These are phyloP conservation scores for Penicillium sp. DNA, from an alignment of 2,329 filamentous ascomycete genomes.

Conservation along the genomic window DNA sequence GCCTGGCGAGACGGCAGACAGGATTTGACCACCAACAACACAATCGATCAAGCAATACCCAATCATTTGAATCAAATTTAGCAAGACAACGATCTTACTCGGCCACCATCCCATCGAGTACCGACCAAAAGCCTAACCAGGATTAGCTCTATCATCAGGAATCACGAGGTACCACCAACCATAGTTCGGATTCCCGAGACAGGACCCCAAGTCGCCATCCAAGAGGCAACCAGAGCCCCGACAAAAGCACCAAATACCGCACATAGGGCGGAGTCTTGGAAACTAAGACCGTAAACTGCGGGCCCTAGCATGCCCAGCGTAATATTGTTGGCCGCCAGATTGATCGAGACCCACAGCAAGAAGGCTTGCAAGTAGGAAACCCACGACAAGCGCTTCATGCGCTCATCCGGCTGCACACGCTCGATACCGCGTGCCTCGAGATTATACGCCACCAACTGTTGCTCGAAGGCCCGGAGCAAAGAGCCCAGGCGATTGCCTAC, in stretches of 20 bases:
- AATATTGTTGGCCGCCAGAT: slow-evolving; percentile 58
- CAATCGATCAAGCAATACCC: slow-evolving; percentile 60
- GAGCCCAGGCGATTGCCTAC: slow-evolving; percentile 26
- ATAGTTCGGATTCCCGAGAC: slow-evolving; percentile 57
- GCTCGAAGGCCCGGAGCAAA: slow-evolving; percentile 35
- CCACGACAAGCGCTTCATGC: slow-evolving; percentile 47
- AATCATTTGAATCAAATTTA: slow-evolving; percentile 58
- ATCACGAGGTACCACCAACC: slow-evolving; percentile 29
- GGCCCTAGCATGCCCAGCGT: slow-evolving; percentile 60
- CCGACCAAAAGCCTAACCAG: slow-evolving; percentile 48
- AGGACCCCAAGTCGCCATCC: slow-evolving; percentile 58
- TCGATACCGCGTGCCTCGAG: slow-evolving; percentile 57
- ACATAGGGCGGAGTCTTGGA: slow-evolving; percentile 52
- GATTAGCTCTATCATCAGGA: slow-evolving; percentile 1
- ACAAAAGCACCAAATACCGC: slow-evolving; percentile 54
- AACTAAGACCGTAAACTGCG: slow-evolving; percentile 53
- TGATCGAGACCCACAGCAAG: slow-evolving; percentile 58
- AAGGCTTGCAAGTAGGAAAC: slow-evolving; percentile 53
- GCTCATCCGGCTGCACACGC: slow-evolving; percentile 51
- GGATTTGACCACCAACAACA: slow-evolving; percentile 62
- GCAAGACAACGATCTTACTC: slow-evolving; percentile 56
- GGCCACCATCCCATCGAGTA: slow-evolving; percentile 63
- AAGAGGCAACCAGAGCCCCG: slow-evolving; percentile 52
- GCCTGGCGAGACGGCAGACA: slow-evolving; percentile 57
- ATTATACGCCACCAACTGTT: slow-evolving; percentile 39